Percentiles rank a stretch among this genome's conserved stretches.
Conservation (phyloP, 352 stramenopile species). For the Phytophthora syringae region DNA sequence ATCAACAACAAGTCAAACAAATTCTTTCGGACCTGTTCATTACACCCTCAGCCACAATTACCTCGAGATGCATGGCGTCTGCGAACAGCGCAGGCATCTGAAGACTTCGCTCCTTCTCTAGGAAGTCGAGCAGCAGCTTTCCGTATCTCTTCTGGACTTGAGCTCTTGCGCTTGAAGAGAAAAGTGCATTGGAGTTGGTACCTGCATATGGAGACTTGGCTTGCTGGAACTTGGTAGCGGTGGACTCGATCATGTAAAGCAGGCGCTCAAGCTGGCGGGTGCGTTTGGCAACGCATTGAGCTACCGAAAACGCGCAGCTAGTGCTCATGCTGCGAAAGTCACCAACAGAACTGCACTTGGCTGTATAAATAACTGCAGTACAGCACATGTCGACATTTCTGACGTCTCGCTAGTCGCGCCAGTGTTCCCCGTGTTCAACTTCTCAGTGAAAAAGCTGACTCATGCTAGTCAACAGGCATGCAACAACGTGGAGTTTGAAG, state of each 20-base stretch:
- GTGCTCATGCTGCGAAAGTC: slow-evolving; percentile 13
- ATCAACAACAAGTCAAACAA: slow-evolving; percentile 3
- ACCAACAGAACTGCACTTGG: too few species aligned
- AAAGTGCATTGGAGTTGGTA: slow-evolving; percentile 1
- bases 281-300: slow-evolving; percentile 42
- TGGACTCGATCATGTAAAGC: slow-evolving; percentile 35
- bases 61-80: slow-evolving; percentile 36
- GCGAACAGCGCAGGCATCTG: slow-evolving; percentile 18
- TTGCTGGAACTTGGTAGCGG: slow-evolving; percentile 25
- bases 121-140: slow-evolving; percentile 33
- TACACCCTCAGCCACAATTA: neutral
- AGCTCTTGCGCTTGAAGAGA: slow-evolving; percentile 3
- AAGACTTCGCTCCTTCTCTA: slow-evolving; percentile 24
- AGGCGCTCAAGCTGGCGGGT: slow-evolving; percentile 40
- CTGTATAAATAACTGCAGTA: too few species aligned
- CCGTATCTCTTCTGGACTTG: slow-evolving; percentile 29
- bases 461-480: too few species aligned
- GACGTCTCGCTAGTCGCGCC: too few species aligned
- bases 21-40: too few species aligned
- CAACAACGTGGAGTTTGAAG: neutral
- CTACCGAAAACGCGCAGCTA: slow-evolving; percentile 23
- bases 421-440: too few species aligned
- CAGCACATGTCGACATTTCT: too few species aligned
- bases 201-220: slow-evolving; percentile 7
- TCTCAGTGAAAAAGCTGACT: too few species aligned